A percentile compares a stretch with the other conserved stretches of the same genome.
These are phyloP conservation scores for Mollisiaceae sp. DNA, from an alignment of 2,329 filamentous ascomycete species.

Conservation along the genomic window DNA sequence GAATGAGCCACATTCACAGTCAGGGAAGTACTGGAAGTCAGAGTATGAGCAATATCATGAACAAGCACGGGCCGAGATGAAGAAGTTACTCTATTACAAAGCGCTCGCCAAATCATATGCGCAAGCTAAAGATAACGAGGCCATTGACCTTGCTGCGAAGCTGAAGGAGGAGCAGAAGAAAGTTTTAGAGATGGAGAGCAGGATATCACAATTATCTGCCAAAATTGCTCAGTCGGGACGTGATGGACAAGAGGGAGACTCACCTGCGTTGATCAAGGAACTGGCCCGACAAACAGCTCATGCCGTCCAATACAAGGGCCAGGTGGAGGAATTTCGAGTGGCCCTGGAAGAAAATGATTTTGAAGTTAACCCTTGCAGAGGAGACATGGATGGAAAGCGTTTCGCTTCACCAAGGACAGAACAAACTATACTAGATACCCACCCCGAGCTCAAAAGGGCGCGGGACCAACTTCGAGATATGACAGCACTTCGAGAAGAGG, in stretches of 20 bases:
- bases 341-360: constrained; percentile 49
- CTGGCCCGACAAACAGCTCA: constrained; percentile 63
- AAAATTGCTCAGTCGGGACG: constrained; percentile 53
- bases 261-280: constrained; percentile 56
- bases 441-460: constrained; percentile 59
- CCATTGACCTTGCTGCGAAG: constrained; percentile 66
- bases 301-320: constrained; percentile 61
- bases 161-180: constrained; percentile 72
- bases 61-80: constrained; percentile 74
- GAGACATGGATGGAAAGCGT: constrained; percentile 39
- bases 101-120: constrained; percentile 80
- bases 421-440: constrained; percentile 56
- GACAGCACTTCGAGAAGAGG: constrained; percentile 56
- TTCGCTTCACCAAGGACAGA: constrained; percentile 56
- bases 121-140: constrained; percentile 76
- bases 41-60: constrained; percentile 76
- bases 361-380: constrained; percentile 39
- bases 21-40: constrained; percentile 80
- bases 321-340: constrained; percentile 64
- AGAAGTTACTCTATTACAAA: constrained; percentile 80
- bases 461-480: constrained; percentile 59
- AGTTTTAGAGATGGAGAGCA: constrained; percentile 66
- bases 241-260: constrained; percentile 50
- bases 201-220: constrained; percentile 63
- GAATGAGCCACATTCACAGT: constrained; percentile 75